Conservation (phyloP, 371 early-diverging fungal genomes). For the Mitosporidium daphniae region DNA sequence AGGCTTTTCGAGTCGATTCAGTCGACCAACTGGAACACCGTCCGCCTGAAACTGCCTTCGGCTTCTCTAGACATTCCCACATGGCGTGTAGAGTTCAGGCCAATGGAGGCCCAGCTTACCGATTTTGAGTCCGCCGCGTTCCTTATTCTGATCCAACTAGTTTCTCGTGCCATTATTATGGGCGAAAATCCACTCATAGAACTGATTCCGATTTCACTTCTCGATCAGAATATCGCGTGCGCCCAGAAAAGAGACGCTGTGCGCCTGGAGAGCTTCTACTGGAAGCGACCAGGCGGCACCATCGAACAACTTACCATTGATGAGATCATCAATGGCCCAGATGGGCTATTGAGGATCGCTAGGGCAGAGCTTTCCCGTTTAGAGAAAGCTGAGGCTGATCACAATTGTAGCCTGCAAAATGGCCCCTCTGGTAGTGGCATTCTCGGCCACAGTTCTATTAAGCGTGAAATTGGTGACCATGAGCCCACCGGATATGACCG, state of each 20-base stretch:
- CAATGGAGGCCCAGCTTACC: conserved; percentile 85
- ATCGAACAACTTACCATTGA: conserved; percentile 35
- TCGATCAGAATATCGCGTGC: conserved; percentile 67
- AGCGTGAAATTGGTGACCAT: conserved; percentile 3
- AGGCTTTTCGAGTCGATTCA: conserved; percentile 63
- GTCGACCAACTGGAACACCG: conserved; percentile 94
- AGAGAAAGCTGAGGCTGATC: conserved; percentile 13
- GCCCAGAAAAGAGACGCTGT: conserved; percentile 57
- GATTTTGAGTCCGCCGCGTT: conserved; percentile 92
- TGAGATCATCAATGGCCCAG: conserved; percentile 71
- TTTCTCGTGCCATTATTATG: conserved; percentile 50
- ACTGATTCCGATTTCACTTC: conserved; percentile 4
- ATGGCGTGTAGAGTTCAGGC: conserved; percentile 92
- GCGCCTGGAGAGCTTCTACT: conserved; percentile 35
- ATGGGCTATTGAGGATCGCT: conserved; percentile 3
- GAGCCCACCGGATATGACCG: conserved; percentile 10
- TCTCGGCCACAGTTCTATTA: conserved; percentile 3
- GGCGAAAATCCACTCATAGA: conserved; percentile 12
- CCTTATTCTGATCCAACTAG: conserved; percentile 52
- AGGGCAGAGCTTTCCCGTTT: conserved; percentile 24
- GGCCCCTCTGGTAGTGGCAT: conserved; percentile 20
- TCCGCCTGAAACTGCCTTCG: conserved; percentile 91
- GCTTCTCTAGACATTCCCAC: conserved; percentile 36
- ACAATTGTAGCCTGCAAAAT: conserved; percentile 39
- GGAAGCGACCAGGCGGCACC: conserved; percentile 12